A percentile compares a stretch with the other conserved stretches of the same genome.
Conservation (phyloP, 1,284 basidiomycete genomes). For the Erythrobasidium hasegawianum region DNA sequence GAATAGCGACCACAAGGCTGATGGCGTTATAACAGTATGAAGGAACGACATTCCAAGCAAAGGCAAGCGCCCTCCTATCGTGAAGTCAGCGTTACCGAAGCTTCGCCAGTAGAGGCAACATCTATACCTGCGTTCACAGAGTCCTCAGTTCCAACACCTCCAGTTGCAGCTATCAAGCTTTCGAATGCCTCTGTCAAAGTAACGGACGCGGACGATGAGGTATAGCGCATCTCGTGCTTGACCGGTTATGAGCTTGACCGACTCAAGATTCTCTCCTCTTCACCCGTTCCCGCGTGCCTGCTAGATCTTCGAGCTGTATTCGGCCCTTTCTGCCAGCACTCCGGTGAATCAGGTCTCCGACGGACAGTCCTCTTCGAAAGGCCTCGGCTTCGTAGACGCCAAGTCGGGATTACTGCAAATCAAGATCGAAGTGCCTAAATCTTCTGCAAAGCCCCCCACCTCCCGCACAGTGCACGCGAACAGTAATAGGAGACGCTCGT, state of each 20-base stretch:
- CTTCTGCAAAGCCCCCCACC: no score
- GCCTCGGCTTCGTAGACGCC: slow-evolving; percentile 70
- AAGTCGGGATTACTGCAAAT: slow-evolving; percentile 62
- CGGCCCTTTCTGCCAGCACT: slow-evolving; percentile 54
- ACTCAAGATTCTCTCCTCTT: slow-evolving; percentile 20
- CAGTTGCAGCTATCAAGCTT: slow-evolving; percentile 50
- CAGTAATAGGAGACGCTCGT: no score
- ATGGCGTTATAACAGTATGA: slow-evolving; percentile 12
- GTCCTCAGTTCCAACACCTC: no score
- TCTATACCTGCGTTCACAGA: neutral
- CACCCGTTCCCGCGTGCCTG: neutral
- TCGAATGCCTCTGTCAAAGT: slow-evolving; percentile 55
- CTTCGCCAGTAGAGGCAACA: neutral
- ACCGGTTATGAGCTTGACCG: neutral
- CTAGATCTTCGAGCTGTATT: slow-evolving; percentile 74
- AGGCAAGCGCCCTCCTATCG: neutral
- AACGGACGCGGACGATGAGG: slow-evolving; percentile 74
- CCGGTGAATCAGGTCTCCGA: slow-evolving; percentile 42
- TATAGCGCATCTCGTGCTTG: slow-evolving; percentile 44
- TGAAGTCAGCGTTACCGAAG: slow-evolving; percentile 3
- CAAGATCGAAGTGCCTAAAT: slow-evolving; percentile 55
- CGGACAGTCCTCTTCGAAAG: slow-evolving; percentile 50
- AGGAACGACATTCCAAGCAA: neutral
- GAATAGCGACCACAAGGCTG: neutral
- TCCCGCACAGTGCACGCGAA: no score